Evolutionary conservation across 768 basidiomycete species (phyloP).

Genomic region (Roridomyces roridus): DNA sequence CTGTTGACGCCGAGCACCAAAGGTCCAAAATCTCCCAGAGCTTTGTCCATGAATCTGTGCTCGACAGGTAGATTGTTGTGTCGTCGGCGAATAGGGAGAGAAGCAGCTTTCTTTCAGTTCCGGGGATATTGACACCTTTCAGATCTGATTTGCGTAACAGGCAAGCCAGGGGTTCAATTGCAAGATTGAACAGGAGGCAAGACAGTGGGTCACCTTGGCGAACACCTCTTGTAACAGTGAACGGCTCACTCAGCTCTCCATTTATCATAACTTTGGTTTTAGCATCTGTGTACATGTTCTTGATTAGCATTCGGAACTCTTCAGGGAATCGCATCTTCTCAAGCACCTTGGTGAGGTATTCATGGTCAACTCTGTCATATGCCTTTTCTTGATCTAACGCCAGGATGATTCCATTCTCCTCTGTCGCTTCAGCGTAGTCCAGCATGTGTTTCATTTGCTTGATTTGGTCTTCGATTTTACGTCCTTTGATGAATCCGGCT

Average conservation of each 20-base stretch:
- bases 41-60: neutral
- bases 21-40: neutral
- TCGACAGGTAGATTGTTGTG: constrained; percentile 24
- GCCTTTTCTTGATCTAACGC: too few relatives aligned
- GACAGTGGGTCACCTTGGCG: neutral
- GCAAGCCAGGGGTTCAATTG: constrained; percentile 27
- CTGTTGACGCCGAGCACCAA: constrained; percentile 10
- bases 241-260: neutral
- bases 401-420: constrained; percentile 6
- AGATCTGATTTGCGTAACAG: constrained; percentile 23
- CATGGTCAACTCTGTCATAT: neutral
- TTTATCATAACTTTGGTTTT: neutral
- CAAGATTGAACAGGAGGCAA: neutral
- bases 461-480: constrained; percentile 29
- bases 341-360: neutral
- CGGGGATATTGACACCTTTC: constrained; percentile 23
- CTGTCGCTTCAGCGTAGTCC: constrained; percentile 7
- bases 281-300: neutral
- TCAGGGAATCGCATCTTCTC: neutral
- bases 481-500: constrained; percentile 29
- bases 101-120: neutral
- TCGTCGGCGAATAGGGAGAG: constrained; percentile 34
- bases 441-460: constrained; percentile 20
- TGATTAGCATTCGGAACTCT: neutral
- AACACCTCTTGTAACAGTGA: neutral